Conservation (phyloP, 2,329 filamentous ascomycete species). For the Pseudogymnoascus sp. region DNA sequence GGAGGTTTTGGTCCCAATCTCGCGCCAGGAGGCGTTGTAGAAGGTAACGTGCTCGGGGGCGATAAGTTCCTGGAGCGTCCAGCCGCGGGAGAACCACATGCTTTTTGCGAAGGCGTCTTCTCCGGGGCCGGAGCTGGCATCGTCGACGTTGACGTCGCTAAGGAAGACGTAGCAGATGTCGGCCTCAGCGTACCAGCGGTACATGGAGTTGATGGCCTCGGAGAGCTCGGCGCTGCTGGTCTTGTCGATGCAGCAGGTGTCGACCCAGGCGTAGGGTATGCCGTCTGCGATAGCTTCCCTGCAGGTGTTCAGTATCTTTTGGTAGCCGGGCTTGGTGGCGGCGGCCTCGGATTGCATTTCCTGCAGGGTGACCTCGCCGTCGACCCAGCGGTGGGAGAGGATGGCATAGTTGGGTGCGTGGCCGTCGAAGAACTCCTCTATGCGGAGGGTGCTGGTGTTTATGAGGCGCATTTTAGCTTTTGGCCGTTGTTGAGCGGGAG, state of each 20-base stretch:
- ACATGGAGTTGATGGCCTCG: slow-evolving; percentile 11
- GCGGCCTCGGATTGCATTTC: slow-evolving; percentile 8
- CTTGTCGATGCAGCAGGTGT: slow-evolving; percentile 14
- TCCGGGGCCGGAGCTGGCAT: not conserved
- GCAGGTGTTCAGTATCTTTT: not conserved
- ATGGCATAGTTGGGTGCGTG: slow-evolving; percentile 16
- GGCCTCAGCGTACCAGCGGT: slow-evolving; percentile 1
- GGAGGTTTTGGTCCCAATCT: not conserved
- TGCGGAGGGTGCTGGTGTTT: slow-evolving; percentile 11
- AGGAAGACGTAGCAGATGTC: slow-evolving; percentile 9
- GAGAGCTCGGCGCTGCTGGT: slow-evolving; percentile 9
- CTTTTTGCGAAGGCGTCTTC: not conserved
- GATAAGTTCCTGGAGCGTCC: not conserved
- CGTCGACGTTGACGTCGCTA: not conserved
- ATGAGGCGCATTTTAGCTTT: slow-evolving; percentile 10
- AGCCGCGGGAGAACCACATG: slow-evolving; percentile 2
- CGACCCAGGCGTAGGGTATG: not conserved
- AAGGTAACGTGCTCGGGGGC: not conserved
- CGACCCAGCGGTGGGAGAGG: slow-evolving; percentile 13
- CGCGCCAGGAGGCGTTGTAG: not conserved
- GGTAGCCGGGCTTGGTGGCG: not conserved
- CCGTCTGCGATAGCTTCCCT: not conserved
- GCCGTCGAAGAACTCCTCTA: slow-evolving; percentile 18
- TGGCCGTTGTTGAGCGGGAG: not conserved
- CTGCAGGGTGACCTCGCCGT: slow-evolving; percentile 11